Evolutionary conservation across 2,329 filamentous ascomycete species (phyloP).

Genomic region (Metarhizium album): DNA sequence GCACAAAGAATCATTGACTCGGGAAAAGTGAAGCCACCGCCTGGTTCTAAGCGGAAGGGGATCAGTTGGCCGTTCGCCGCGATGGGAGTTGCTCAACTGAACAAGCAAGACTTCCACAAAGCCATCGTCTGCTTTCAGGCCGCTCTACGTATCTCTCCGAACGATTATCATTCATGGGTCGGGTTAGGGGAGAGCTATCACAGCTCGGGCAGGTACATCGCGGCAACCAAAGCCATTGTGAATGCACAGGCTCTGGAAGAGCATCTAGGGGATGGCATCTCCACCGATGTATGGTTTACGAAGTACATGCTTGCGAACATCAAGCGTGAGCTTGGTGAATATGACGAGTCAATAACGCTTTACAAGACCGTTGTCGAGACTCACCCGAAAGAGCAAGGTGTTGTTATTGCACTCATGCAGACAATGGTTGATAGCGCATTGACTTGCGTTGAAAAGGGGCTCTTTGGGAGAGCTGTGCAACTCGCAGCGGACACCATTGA

Average conservation of each 20-base stretch:
- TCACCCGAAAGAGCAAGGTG: conserved; percentile 69
- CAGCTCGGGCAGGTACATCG: conserved; percentile 83
- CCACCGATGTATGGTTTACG: conserved; percentile 80
- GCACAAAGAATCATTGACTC: conserved; percentile 86
- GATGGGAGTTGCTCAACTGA: conserved; percentile 85
- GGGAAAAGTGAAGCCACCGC: conserved; percentile 81
- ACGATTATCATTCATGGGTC: conserved; percentile 92
- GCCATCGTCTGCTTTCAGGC: conserved; percentile 88
- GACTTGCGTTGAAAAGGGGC: conserved; percentile 66
- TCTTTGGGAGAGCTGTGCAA: conserved; percentile 73
- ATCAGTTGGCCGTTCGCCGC: conserved; percentile 95
- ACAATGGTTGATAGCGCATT: conserved; percentile 75
- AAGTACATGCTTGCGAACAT: conserved; percentile 96
- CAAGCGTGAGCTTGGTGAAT: conserved; percentile 83
- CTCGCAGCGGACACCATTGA: conserved; percentile 59
- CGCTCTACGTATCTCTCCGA: conserved; percentile 69
- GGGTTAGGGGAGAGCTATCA: conserved; percentile 97
- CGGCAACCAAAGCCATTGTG: conserved; percentile 83
- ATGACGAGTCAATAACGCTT: conserved; percentile 66
- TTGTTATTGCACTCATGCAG: conserved; percentile 78
- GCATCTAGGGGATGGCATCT: conserved; percentile 35
- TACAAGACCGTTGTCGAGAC: conserved; percentile 63
- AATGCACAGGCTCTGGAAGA: conserved; percentile 71
- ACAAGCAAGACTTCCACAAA: conserved; percentile 81
- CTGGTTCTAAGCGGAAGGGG: conserved; percentile 85